A percentile compares a stretch with the other conserved stretches of the same genome.
Evolutionary conservation across 2,329 filamentous ascomycete species (phyloP).

Genomic region (Botryotinia globosa): DNA sequence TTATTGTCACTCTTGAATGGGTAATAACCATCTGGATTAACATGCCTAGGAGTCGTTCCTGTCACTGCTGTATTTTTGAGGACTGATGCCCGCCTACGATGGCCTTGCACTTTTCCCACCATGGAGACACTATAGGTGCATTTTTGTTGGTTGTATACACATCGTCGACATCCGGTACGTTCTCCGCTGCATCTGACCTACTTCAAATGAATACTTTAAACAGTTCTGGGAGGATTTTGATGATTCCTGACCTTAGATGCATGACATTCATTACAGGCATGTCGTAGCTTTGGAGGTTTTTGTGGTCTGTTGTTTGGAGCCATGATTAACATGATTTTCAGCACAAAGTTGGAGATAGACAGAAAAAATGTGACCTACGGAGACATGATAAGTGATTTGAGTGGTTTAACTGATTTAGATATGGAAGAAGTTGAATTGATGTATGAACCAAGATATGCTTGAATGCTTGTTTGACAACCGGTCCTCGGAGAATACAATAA

Average conservation of each 20-base stretch:
- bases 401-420: neutral
- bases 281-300: slow-evolving; percentile 14
- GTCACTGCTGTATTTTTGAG: neutral
- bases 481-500: neutral
- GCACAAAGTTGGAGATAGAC: neutral
- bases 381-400: neutral
- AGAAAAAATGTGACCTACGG: neutral
- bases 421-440: neutral
- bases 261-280: slow-evolving; percentile 21
- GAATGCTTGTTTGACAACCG: neutral
- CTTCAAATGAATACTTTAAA: neutral
- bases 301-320: slow-evolving; percentile 1
- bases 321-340: neutral
- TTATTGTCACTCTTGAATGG: too few species aligned
- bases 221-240: neutral
- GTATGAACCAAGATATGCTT: neutral
- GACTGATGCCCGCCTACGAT: neutral
- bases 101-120: slow-evolving; percentile 18
- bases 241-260: slow-evolving; percentile 7
- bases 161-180: slow-evolving; percentile 14
- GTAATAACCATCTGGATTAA: neutral
- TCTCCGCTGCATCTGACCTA: slow-evolving; percentile 18
- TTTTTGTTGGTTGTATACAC: slow-evolving; percentile 14
- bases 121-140: slow-evolving; percentile 18
- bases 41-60: neutral